Percentiles rank a stretch among this genome's conserved stretches.
Conservation (phyloP, 345 rosid genomes). For the Linum trigynum region DNA sequence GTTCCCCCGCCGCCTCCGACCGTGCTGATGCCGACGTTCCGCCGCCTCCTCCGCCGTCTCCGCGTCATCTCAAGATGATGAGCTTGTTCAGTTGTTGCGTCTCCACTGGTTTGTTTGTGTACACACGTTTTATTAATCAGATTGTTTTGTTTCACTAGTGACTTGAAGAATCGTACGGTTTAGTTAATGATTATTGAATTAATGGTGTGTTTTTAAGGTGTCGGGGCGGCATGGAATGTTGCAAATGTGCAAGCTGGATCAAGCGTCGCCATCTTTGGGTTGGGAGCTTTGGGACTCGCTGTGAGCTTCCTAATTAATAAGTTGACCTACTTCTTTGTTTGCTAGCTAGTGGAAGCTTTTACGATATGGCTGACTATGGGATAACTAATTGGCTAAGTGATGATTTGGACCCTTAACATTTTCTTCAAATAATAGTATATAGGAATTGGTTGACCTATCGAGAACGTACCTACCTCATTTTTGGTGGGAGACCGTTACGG, state of each 20-base stretch:
- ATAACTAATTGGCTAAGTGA: too few relatives aligned
- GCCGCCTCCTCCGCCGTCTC: not conserved
- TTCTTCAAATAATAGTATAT: too few relatives aligned
- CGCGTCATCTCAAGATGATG: slow-evolving; percentile 45
- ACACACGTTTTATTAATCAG: not conserved
- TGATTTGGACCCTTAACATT: too few relatives aligned
- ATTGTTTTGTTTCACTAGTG: too few relatives aligned
- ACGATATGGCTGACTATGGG: too few relatives aligned
- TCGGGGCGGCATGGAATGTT: slow-evolving; percentile 65
- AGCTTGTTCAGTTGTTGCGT: slow-evolving; percentile 60
- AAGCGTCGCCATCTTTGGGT: slow-evolving; percentile 51
- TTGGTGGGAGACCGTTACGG: too few relatives aligned
- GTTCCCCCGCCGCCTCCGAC: not conserved
- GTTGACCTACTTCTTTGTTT: too few relatives aligned
- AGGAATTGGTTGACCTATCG: too few relatives aligned
- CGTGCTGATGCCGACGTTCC: not conserved
- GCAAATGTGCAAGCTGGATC: slow-evolving; percentile 53
- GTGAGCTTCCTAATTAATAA: slow-evolving; percentile 23
- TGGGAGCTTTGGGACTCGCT: slow-evolving; percentile 67
- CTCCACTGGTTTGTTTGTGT: slow-evolving; percentile 40
- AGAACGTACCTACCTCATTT: too few relatives aligned
- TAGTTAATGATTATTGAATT: not conserved
- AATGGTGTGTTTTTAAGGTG: slow-evolving; percentile 24
- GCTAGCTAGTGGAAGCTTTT: too few relatives aligned
- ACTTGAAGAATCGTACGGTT: too few relatives aligned